These are phyloP conservation scores for Zygnema circumcarinatum DNA, from an alignment of 139 green algal species.

Conservation along the genomic window DNA sequence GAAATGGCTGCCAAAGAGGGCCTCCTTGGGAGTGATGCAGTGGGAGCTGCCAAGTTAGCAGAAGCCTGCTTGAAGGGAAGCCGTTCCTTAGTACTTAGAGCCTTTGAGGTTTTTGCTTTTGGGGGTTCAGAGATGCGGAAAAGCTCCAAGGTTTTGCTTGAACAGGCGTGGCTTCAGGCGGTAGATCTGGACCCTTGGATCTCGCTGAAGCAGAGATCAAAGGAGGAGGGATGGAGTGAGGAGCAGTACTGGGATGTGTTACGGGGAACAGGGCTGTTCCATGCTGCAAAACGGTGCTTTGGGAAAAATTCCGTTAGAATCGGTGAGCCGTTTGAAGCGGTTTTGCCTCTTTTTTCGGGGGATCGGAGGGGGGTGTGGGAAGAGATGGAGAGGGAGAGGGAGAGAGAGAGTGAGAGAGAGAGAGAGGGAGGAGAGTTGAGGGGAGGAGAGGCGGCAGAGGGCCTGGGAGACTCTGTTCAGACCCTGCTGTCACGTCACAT, in stretches of 20 bases:
- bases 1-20: background rate
- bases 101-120: slow-evolving; percentile 14
- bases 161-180: background rate
- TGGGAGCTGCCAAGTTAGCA: background rate
- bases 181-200: slow-evolving; percentile 5
- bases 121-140: background rate
- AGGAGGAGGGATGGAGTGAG: slow-evolving; percentile 3
- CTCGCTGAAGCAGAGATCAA: background rate
- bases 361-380: background rate
- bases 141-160: background rate
- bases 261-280: background rate
- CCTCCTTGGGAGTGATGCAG: background rate
- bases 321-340: slow-evolving; percentile 1
- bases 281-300: background rate
- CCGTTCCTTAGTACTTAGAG: background rate
- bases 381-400: background rate
- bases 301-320: background rate
- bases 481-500: background rate
- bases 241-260: background rate
- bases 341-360: background rate
- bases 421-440: background rate
- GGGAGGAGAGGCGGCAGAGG: background rate
- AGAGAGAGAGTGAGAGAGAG: background rate
- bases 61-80: slow-evolving; percentile 8
- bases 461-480: background rate